Base-by-base conservation (phyloP, 1,284 basidiomycete species). In the Fomitopsis pinicola region DNA sequence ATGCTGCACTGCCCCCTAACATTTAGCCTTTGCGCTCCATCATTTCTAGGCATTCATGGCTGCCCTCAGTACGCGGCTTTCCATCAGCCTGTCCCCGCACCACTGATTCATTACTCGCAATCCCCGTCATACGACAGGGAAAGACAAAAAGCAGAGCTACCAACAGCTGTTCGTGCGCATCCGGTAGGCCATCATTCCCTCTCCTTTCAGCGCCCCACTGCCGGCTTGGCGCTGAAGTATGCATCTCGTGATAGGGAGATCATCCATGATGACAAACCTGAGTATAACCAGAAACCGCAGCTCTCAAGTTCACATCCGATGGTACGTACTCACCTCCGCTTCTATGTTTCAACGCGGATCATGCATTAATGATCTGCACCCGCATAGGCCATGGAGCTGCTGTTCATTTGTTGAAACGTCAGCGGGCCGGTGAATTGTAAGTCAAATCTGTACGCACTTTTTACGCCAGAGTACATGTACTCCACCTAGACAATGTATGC, bases 211-310 rank as follows among this genome's bases (percentile, higher is more conserved):
- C 55, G 22, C 28, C 35, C 35, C 28, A 55, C 48, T 7, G n/a
- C n/a, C n/a, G 30, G 17, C 4, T 14, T n/a, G 12, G 14, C 30
- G 17, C 28, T 50, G 28, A 50, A 22, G 44, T 42, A 48, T 15
- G 15, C 22, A 38, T n/a, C 30, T 38, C 10, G 46, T 5, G 33
- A 17, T 46, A 81, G 89, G 50, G 76, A 72, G 15, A 86, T 88
- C 65, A 75, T 93, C 63, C 74, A 70, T 42, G 66, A 72, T 57
- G 22, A 15, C 33, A 36, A 35, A 42, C 28, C n/a, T n/a, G 90
- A 91, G 72, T 96, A 95, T 71, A 85, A 82, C 55, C 94, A 96
- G 80, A 95, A 94, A 74, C 94, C 94, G 10, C 67, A 89, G 84
- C 78, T 91, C 42, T 89, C 89, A 45, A 82, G 84, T 66, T 92